Evolutionary conservation across 805 yeast species (phyloP).

Genomic region (Danielozyma ontarioensis): DNA sequence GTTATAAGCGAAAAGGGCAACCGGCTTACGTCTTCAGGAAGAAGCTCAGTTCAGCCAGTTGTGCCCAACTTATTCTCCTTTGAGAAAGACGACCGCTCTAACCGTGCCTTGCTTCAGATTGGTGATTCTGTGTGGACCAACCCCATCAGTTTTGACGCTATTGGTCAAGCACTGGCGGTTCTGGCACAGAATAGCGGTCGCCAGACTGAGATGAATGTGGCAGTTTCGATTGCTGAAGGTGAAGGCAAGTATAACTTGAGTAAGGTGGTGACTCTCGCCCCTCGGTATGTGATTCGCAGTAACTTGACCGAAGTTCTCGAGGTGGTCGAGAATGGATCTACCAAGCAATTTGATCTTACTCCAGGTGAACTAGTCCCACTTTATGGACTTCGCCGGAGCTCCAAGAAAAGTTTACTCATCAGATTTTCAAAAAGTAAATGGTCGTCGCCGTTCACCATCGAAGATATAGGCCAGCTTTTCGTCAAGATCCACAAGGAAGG

Average conservation of each 20-base stretch:
- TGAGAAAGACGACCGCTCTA: conserved; percentile 52
- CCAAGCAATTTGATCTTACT: conserved; percentile 41
- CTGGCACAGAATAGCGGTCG: conserved; percentile 42
- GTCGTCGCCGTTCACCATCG: conserved; percentile 85
- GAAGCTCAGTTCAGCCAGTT: conserved; percentile 22
- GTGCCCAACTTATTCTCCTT: conserved; percentile 84
- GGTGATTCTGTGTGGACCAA: conserved; percentile 69
- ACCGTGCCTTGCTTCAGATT: conserved; percentile 61
- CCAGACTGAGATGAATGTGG: conserved; percentile 65
- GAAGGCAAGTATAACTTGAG: conserved; percentile 75
- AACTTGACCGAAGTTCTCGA: conserved; percentile 50
- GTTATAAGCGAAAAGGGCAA: conserved; percentile 56
- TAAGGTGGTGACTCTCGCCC: conserved; percentile 74
- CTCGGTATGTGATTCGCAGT: conserved; percentile 75
- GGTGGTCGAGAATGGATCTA: conserved; percentile 64
- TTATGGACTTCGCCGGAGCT: conserved; percentile 54
- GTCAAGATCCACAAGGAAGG: conserved; percentile 62
- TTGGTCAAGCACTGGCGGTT: conserved; percentile 71
- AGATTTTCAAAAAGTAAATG: conserved; percentile 55
- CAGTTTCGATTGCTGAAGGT: conserved; percentile 74
- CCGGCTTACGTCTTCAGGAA: conserved; percentile 43
- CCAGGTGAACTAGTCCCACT: conserved; percentile 51
- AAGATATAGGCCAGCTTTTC: conserved; percentile 78
- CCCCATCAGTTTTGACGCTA: conserved; percentile 80
- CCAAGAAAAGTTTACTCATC: conserved; percentile 55